Base-by-base conservation (phyloP, 345 rosid species). In the Eucalyptus pauciflora region DNA sequence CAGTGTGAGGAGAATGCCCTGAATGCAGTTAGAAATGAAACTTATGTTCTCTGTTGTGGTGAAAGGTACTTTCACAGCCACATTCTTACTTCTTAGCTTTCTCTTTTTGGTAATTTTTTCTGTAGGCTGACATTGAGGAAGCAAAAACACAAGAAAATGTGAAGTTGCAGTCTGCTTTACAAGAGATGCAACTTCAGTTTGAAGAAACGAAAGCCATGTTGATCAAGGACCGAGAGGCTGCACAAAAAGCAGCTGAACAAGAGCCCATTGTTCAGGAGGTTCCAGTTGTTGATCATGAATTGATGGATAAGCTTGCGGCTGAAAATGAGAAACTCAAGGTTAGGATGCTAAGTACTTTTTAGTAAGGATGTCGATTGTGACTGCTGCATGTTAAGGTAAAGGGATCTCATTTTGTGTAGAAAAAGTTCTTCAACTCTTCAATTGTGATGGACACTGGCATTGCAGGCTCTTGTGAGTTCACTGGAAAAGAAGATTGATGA, bases 311-410 rank as follows among this genome's bases (percentile, higher is more conserved):
- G 89, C 95, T 96, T 79, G 90, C 92, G 48, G 91, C 92, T 67
- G 99, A 98, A 94, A 98, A 95, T 93, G 96, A 97, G 92, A 93
- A 95, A 91, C 96, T 98, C 87, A 97, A 96, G 97, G 99, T 94
- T 87, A 90, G 88, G 88, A 71, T 87, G 46, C 86, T 43, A 29
- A 52, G 80, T 86, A 71, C 41, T 60, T 64, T 89, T 89, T 46
- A 17, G 83, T 79, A 88, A 89, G 31, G 45, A 6, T 79, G 29
- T 48, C 33, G 46, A 51, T 79, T 50, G 25, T 41, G 71, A 46
- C 45, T 81, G 12, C 46, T 69, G 29, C 31, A n/a, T 67, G 43
- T 88, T 81, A n/a, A 27, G 80, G 58, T 85, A 41, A 76, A 20
- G 31, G 69, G 86, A 48, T 43, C 22, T 89, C 50, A 3, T 85